These are phyloP conservation scores for Calonectria leucothoes DNA, from an alignment of 2,329 filamentous ascomycete genomes.

Conservation along the genomic window DNA sequence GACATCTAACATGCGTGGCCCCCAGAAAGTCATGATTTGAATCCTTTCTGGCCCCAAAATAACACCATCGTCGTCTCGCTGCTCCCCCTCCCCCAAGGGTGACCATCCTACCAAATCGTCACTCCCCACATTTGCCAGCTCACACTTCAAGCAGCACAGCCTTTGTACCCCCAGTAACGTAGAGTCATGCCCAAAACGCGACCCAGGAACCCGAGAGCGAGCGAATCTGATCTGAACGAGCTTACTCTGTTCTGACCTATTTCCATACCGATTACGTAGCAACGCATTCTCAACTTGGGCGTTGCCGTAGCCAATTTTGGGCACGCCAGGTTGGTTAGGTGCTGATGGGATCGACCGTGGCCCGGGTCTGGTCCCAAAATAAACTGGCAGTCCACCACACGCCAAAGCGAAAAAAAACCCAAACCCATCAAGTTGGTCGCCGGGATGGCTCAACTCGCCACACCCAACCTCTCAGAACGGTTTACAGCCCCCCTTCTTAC, in stretches of 20 bases:
- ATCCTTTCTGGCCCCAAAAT: background rate
- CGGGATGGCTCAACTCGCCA: background rate
- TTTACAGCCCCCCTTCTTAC: background rate
- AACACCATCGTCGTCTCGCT: background rate
- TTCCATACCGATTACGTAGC: background rate
- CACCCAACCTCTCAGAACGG: background rate
- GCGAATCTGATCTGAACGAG: background rate
- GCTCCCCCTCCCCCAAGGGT: too few species aligned
- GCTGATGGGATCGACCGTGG: background rate
- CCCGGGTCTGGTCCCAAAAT: background rate
- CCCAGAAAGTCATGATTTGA: background rate
- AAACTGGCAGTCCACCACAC: background rate
- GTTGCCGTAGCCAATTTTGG: background rate
- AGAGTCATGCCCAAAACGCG: background rate
- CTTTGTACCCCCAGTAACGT: background rate
- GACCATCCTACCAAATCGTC: background rate
- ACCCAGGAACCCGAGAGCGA: background rate
- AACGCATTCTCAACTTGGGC: background rate
- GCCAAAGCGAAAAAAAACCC: background rate
- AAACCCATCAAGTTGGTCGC: background rate
- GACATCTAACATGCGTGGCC: background rate
- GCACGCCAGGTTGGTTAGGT: background rate
- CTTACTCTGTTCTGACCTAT: background rate
- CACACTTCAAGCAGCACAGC: background rate
- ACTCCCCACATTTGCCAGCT: background rate